Conservation (phyloP, 202 grass and related monocot species). For the Setaria italica region DNA sequence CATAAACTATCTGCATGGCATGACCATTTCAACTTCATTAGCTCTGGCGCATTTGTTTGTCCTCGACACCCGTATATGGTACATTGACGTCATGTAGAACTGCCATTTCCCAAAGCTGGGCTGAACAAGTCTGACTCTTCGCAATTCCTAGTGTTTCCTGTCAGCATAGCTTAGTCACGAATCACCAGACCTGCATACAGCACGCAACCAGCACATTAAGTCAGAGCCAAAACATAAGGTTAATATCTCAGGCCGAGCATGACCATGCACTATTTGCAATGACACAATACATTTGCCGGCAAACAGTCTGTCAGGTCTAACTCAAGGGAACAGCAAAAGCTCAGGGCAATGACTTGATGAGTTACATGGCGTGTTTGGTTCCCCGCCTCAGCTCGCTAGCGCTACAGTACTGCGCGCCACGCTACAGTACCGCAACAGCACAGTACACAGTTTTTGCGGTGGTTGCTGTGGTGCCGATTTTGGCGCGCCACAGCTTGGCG, state of each 20-base stretch:
- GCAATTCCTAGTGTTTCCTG: neutral
- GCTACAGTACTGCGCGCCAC: no score
- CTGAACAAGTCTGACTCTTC: neutral
- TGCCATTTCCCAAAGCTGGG: neutral
- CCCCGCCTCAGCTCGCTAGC: no score
- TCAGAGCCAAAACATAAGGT: neutral
- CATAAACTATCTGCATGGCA: neutral
- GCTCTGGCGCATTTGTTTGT: neutral
- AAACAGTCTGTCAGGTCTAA: neutral
- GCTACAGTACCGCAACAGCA: no score
- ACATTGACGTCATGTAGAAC: neutral
- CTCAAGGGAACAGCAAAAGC: neutral
- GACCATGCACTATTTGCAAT: neutral
- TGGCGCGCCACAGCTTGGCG: no score
- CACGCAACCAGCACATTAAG: neutral
- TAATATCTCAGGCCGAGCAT: neutral
- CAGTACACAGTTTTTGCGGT: no score
- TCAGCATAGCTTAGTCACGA: constrained; percentile 3
- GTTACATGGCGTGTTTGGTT: neutral
- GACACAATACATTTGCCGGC: neutral
- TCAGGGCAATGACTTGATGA: neutral
- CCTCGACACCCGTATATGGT: neutral
- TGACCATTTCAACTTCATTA: neutral
- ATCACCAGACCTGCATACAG: constrained; percentile 33
- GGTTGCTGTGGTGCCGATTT: no score